These are phyloP conservation scores for Rhynchosporium graminicola DNA, from an alignment of 2,329 filamentous ascomycete species.

Conservation along the genomic window DNA sequence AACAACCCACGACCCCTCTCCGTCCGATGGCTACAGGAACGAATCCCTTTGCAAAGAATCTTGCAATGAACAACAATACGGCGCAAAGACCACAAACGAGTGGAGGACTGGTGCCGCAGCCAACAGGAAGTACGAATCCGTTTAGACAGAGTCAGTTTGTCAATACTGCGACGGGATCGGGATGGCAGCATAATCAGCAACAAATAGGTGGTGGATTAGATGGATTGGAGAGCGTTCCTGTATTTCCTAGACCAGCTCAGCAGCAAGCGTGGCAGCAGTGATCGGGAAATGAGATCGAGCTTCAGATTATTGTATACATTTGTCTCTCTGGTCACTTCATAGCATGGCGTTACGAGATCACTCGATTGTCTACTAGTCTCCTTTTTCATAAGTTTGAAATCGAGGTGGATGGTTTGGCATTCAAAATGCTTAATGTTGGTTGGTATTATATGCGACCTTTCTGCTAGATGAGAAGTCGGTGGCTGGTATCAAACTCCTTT, in stretches of 20 bases:
- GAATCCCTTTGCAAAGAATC: constrained; percentile 67
- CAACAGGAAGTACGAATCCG: constrained; percentile 89
- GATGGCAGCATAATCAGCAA: constrained; percentile 81
- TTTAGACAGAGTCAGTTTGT: constrained; percentile 91
- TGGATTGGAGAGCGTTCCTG: constrained; percentile 73
- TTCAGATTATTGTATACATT: constrained; percentile 9
- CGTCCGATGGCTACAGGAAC: constrained; percentile 65
- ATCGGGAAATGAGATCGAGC: neutral
- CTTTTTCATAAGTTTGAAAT: constrained; percentile 14
- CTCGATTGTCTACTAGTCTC: neutral
- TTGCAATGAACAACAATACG: constrained; percentile 29
- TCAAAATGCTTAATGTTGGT: constrained; percentile 30
- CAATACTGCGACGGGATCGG: constrained; percentile 82
- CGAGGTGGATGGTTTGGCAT: constrained; percentile 23
- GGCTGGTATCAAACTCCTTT: constrained; percentile 18
- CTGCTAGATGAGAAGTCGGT: constrained; percentile 22
- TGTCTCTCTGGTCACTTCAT: constrained; percentile 26
- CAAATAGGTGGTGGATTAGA: constrained; percentile 82
- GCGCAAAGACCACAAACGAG: constrained; percentile 38
- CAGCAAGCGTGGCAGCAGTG: constrained; percentile 60
- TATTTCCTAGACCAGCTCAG: constrained; percentile 80
- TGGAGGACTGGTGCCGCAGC: constrained; percentile 64
- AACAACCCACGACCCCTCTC: constrained; percentile 51
- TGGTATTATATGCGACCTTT: constrained; percentile 29
- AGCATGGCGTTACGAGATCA: constrained; percentile 40